phyloP scores from a whole-genome alignment of 768 basidiomycete species.

The Leccinum olivaceopallidum region DNA sequence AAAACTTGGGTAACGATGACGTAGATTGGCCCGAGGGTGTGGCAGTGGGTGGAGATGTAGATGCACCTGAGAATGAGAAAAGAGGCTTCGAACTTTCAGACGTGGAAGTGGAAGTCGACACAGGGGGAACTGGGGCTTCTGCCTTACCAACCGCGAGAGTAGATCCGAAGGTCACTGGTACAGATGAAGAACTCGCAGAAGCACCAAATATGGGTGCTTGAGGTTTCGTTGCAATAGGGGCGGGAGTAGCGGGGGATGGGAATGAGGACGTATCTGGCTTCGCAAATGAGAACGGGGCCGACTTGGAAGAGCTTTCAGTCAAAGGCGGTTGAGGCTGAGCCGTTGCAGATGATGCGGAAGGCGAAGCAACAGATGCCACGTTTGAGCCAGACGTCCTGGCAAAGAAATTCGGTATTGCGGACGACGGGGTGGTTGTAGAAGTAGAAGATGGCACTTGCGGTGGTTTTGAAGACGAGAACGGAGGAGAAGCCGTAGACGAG shows the following conservation, averaged over 20 bases:
- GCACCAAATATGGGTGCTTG: constrained; percentile 24
- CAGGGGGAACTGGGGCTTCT: neutral
- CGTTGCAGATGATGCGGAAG: constrained; percentile 6
- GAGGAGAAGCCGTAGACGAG: constrained; percentile 11
- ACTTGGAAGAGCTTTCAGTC: constrained; percentile 13
- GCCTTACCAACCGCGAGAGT: constrained; percentile 11
- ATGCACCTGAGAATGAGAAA: constrained; percentile 25
- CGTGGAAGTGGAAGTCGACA: neutral
- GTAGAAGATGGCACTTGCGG: constrained; percentile 10
- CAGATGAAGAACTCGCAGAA: constrained; percentile 4
- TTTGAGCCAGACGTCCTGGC: constrained; percentile 26
- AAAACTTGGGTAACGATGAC: constrained; percentile 24
- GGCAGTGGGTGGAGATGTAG: constrained; percentile 9
- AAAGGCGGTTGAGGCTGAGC: constrained; percentile 14
- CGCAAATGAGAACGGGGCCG: constrained; percentile 13
- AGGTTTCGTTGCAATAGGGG: constrained; percentile 8
- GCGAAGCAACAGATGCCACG: constrained; percentile 3
- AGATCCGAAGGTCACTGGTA: constrained; percentile 9
- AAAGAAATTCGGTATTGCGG: constrained; percentile 33
- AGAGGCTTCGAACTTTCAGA: constrained; percentile 15
- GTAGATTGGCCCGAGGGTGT: constrained; percentile 8
- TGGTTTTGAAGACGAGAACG: constrained; percentile 21
- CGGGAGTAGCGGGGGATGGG: constrained; percentile 16
- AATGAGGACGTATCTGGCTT: constrained; percentile 24
- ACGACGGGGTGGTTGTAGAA: constrained; percentile 3